Evolutionary conservation across 345 rosid species (phyloP).

Genomic region (Draba incana): DNA sequence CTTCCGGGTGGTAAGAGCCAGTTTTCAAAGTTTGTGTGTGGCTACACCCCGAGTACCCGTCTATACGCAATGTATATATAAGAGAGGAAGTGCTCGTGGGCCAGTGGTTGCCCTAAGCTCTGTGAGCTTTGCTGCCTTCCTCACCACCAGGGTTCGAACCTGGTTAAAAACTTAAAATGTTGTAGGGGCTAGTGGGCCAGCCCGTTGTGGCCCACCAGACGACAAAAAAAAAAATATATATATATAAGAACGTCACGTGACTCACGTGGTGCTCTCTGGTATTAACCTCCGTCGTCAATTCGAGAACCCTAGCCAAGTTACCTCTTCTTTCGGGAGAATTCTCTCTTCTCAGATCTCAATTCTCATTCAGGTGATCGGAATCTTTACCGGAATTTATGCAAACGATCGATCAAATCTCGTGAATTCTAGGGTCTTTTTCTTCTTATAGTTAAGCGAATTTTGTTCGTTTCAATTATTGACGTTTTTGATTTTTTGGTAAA

Average conservation of each 20-base stretch:
- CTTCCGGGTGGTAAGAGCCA: too few relatives aligned
- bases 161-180: too few relatives aligned
- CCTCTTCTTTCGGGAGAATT: conserved; percentile 1
- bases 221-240: too few relatives aligned
- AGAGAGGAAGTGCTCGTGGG: too few relatives aligned
- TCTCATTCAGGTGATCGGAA: conserved; percentile 30
- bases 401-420: conserved; percentile 10
- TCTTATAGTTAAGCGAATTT: neutral
- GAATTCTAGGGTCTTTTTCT: neutral
- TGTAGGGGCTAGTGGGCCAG: too few relatives aligned
- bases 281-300: conserved; percentile 15
- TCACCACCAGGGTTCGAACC: too few relatives aligned
- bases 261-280: conserved; percentile 16
- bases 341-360: conserved; percentile 30
- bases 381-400: neutral
- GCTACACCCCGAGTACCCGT: too few relatives aligned
- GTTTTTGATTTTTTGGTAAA: neutral
- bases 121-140: too few relatives aligned
- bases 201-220: too few relatives aligned
- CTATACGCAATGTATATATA: too few relatives aligned
- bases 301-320: conserved; percentile 32
- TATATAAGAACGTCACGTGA: conserved; percentile 10
- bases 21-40: too few relatives aligned
- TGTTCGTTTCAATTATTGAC: conserved; percentile 3
- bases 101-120: too few relatives aligned